Conservation (phyloP, 257 asterid species). For the Solanum medicagineum region DNA sequence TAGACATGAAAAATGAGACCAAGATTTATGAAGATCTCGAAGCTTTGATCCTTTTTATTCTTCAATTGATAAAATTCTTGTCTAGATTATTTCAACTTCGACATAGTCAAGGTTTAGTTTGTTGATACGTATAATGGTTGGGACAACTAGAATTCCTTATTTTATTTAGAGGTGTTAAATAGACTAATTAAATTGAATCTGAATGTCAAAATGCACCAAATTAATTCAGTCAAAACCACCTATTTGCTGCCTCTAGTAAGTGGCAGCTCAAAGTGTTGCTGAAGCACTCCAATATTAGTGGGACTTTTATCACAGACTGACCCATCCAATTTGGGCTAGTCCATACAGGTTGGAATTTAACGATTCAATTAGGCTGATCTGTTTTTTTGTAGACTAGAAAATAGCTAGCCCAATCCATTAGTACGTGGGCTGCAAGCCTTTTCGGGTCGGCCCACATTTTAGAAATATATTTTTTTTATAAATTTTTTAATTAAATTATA, state of each 20-base stretch:
- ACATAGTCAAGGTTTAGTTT: not conserved
- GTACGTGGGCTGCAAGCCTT: no score
- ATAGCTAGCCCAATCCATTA: no score
- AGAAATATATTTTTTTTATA: no score
- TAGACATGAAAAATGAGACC: conserved; percentile 11
- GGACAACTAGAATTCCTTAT: not conserved
- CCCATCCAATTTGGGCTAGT: no score
- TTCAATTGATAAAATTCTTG: not conserved
- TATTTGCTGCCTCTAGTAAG: not conserved
- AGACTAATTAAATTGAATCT: not conserved
- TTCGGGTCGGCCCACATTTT: no score
- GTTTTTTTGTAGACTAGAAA: no score
- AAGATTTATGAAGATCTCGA: conserved; percentile 2
- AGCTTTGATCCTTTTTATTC: not conserved
- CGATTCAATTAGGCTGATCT: fast-evolving
- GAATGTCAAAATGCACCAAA: not conserved
- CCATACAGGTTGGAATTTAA: no score
- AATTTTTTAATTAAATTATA: no score
- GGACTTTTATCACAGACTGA: no score
- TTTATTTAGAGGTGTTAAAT: not conserved
- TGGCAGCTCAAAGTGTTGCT: not conserved
- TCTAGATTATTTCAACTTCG: not conserved
- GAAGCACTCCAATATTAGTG: not conserved
- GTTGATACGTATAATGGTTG: not conserved
- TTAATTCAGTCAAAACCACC: no score